Base-by-base conservation (phyloP, 2,329 filamentous ascomycete genomes). In the Claviceps capensis region DNA sequence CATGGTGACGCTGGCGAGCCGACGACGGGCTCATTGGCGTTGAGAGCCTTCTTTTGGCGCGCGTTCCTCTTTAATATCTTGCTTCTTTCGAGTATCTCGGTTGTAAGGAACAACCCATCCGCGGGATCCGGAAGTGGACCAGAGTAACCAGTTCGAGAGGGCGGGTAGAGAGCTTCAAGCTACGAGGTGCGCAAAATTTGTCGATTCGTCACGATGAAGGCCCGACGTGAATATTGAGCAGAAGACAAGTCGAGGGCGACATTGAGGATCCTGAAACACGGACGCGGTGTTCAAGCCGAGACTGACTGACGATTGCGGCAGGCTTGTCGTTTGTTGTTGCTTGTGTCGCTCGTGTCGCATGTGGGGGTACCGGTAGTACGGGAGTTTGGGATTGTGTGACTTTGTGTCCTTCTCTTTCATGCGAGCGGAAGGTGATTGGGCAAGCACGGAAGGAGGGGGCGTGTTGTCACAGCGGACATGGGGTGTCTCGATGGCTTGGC, bases 1-100 rank as follows among this genome's bases (percentile, higher is more conserved):
- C 70, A 75, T 76, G 53, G 50, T 48, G 45, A 56, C 57, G 61
- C 58, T 53, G 58, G 53, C 52, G 55, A 52, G 53, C 52, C 56
- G 54, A 55, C 57, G 58, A 55, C 57, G 58, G 55, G 56, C 59
- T 61, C 63, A 67, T 65, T 60, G 63, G 61, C 60, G 57, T 59
- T 38, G 44, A 48, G 14, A 2, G 5, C 38, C n/a, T 8, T 2
- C n/a, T 23, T 45, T 14, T 38, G 13, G 30, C 30, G 14, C 23
- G n/a, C 14, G 34, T 9, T 44, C 38, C 40, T 50, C 26, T 8
- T 9, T 30, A 16, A 34, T 11, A 11, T 34, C 30, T 34, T 34
- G 1, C 9, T 34, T 34, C 9, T 34, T 34, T 30, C 26, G 30
- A 34, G 34, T 26, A 5, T 47, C 37, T 34, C n/a, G 47, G 30